A percentile compares a stretch with the other conserved stretches of the same genome.
Conservation (phyloP, 2,329 filamentous ascomycete species). For the Stagonosporopsis rhizophila region DNA sequence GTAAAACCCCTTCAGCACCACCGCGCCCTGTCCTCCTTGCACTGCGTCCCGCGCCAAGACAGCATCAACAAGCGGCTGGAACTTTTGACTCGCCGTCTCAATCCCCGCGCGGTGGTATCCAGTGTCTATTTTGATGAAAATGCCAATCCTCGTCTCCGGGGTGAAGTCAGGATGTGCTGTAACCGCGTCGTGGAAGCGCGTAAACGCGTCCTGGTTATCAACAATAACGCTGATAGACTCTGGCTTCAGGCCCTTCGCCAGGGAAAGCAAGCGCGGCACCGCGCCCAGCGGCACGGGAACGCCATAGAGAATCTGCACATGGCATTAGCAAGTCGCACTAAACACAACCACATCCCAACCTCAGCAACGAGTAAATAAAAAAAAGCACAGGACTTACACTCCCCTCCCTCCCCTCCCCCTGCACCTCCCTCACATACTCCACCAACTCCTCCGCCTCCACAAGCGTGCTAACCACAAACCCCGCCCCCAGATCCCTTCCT, state of each 20-base stretch:
- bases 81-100: conserved; percentile 56
- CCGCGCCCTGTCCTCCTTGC: conserved; percentile 4
- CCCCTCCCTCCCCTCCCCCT: conserved; percentile 60
- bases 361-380: too few species aligned
- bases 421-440: conserved; percentile 66
- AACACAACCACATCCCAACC: too few species aligned
- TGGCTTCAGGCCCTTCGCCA: conserved; percentile 63
- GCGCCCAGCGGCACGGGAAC: conserved; percentile 71
- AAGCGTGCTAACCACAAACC: conserved; percentile 75
- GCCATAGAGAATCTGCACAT: conserved; percentile 70
- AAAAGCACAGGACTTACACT: conserved; percentile 59
- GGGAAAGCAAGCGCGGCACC: conserved; percentile 64
- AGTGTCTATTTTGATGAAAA: conserved; percentile 79
- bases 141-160: conserved; percentile 49
- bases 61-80: conserved; percentile 57
- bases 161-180: background rate
- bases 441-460: conserved; percentile 73
- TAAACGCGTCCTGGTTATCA: conserved; percentile 65
- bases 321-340: background rate
- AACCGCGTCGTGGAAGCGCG: conserved; percentile 54
- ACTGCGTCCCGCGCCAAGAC: conserved; percentile 43
- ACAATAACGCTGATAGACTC: conserved; percentile 69
- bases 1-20: conserved; percentile 71
- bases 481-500: conserved; percentile 49
- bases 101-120: conserved; percentile 76